A percentile compares a stretch with the other conserved stretches of the same genome.
These are phyloP conservation scores for Candida loeiensis DNA, from an alignment of 805 yeast species.

Conservation along the genomic window DNA sequence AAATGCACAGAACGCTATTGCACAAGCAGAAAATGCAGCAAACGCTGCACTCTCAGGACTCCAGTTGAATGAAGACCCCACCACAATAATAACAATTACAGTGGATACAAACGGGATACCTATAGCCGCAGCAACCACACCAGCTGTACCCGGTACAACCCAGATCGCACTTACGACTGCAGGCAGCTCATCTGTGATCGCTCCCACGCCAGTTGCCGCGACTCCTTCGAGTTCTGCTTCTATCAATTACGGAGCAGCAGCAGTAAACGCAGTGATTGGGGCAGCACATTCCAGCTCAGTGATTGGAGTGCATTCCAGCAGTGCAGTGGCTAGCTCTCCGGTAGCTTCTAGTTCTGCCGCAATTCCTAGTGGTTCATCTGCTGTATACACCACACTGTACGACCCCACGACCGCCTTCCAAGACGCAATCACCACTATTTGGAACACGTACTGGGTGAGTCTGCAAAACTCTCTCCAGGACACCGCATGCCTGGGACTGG, in stretches of 20 bases:
- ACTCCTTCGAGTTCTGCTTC: not conserved
- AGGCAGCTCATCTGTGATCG: not conserved
- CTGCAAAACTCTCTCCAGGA: slow-evolving; percentile 11
- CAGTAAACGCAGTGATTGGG: too few relatives aligned
- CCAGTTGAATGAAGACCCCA: too few relatives aligned
- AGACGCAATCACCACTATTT: slow-evolving; percentile 12
- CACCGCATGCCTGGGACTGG: slow-evolving; percentile 6
- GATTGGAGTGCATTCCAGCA: too few relatives aligned
- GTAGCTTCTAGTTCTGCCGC: not conserved
- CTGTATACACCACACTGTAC: not conserved
- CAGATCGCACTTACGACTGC: not conserved
- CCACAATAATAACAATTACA: not conserved
- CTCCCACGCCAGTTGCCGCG: too few relatives aligned
- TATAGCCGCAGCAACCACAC: not conserved
- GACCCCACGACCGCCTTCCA: slow-evolving; percentile 10
- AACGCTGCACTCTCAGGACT: too few relatives aligned
- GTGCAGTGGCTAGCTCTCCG: not conserved
- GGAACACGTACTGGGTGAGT: slow-evolving; percentile 19
- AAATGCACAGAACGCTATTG: not conserved
- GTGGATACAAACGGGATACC: not conserved
- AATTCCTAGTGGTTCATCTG: not conserved
- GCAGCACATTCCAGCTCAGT: too few relatives aligned
- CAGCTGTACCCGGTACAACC: not conserved
- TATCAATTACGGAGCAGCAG: too few relatives aligned
- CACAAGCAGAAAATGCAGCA: not conserved